A percentile compares a stretch with the other conserved stretches of the same genome.
These are phyloP conservation scores for Coriaria nepalensis DNA, from an alignment of 306 rosid species.

Conservation along the genomic window DNA sequence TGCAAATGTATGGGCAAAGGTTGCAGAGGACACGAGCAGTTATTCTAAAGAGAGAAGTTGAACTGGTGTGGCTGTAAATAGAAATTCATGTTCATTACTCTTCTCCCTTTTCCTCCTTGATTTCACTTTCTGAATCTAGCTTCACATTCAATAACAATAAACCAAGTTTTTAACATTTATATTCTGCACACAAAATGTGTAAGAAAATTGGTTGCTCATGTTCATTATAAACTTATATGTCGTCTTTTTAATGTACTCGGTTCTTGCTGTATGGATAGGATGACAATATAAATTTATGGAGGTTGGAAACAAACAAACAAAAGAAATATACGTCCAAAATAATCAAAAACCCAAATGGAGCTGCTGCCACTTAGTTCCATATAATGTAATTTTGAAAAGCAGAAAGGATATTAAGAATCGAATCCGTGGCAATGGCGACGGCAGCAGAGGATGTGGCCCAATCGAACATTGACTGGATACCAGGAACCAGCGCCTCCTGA, in stretches of 20 bases:
- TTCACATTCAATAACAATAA: slow-evolving; percentile 19
- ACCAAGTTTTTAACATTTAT: not conserved
- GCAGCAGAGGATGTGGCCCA: slow-evolving; percentile 12
- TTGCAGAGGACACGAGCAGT: slow-evolving; percentile 63
- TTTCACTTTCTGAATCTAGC: slow-evolving; percentile 12
- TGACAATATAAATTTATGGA: no score
- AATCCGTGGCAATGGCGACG: slow-evolving; percentile 5
- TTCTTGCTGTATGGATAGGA: no score
- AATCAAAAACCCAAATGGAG: no score
- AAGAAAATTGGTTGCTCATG: no score
- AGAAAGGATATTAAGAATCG: no score
- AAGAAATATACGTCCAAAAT: no score
- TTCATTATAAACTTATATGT: no score
- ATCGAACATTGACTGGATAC: slow-evolving; percentile 13
- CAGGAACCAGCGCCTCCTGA: slow-evolving; percentile 17
- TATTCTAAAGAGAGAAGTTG: slow-evolving; percentile 46
- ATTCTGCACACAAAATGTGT: no score
- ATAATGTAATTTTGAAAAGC: no score
- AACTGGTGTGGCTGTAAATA: slow-evolving; percentile 28
- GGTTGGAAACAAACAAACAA: no score
- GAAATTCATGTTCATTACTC: slow-evolving; percentile 2
- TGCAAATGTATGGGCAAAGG: slow-evolving; percentile 77
- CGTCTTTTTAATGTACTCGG: no score
- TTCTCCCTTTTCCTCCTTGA: not conserved
- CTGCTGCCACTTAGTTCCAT: no score